phyloP scores from a whole-genome alignment of 257 asterid genomes.

The Ligustrum vulgare region DNA sequence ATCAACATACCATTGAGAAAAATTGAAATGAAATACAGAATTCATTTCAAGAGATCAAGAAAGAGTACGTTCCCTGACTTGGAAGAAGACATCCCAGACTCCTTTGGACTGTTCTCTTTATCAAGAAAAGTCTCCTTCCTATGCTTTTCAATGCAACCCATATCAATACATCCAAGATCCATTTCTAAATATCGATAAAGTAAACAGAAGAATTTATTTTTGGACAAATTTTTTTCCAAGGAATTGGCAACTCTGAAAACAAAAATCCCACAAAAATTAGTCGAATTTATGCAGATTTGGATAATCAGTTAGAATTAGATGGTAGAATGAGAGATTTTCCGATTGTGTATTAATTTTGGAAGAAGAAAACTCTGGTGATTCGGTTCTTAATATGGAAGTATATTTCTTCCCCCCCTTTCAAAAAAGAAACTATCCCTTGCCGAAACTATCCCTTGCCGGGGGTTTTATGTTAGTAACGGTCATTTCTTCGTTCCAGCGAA shows the following conservation, averaged over 20 bases:
- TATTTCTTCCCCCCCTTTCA: not conserved
- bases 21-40: not conserved
- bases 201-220: not conserved
- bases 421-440: not conserved
- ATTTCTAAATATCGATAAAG: slow-evolving; percentile 22
- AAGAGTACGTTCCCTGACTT: slow-evolving; percentile 62
- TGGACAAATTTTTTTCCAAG: not conserved
- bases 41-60: slow-evolving; percentile 5
- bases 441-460: slow-evolving; percentile 10
- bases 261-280: not conserved
- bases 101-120: slow-evolving; percentile 50
- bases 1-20: not conserved
- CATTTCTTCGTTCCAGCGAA: not conserved
- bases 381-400: not conserved
- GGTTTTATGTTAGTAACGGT: not conserved
- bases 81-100: slow-evolving; percentile 49
- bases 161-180: slow-evolving; percentile 80
- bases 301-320: not conserved
- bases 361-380: not conserved
- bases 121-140: slow-evolving; percentile 34
- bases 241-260: not conserved
- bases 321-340: not conserved
- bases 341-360: not conserved
- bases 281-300: slow-evolving; percentile 11
- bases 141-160: slow-evolving; percentile 39